A percentile compares a stretch with the other conserved stretches of the same genome.
Conservation (phyloP, 1,284 basidiomycete genomes). For the Puccinia coronata region DNA sequence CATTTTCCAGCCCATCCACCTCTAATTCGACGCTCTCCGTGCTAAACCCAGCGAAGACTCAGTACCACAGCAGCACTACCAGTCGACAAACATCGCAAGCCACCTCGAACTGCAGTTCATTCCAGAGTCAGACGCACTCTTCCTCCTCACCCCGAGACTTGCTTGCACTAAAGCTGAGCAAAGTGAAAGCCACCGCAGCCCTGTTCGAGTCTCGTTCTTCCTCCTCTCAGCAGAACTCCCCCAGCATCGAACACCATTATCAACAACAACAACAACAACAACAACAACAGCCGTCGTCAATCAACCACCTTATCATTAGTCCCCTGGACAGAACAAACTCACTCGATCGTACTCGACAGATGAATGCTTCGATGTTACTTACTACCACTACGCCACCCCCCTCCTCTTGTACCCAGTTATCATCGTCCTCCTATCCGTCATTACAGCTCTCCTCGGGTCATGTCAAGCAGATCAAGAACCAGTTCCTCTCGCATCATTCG, state of each 20-base stretch:
- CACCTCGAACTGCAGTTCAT: background rate
- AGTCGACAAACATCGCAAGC: too few relatives aligned
- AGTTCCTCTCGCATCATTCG: background rate
- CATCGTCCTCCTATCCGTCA: background rate
- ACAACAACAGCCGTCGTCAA: too few relatives aligned
- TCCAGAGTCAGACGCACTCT: too few relatives aligned
- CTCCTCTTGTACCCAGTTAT: background rate
- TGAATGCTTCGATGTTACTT: too few relatives aligned
- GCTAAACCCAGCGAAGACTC: too few relatives aligned
- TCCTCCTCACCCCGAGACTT: background rate
- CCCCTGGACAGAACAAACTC: background rate
- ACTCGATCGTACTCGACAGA: background rate
- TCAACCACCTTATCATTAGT: background rate
- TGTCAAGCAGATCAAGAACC: conserved; percentile 9
- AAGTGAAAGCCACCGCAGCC: background rate
- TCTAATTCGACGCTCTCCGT: too few relatives aligned
- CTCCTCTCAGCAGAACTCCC: too few relatives aligned
- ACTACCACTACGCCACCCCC: too few relatives aligned
- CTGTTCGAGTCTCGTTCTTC: background rate
- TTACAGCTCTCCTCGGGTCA: background rate
- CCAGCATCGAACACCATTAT: too few relatives aligned
- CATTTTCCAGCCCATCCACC: too few relatives aligned
- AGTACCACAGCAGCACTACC: too few relatives aligned
- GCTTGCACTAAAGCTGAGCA: background rate
- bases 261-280: too few relatives aligned